Base-by-base conservation (phyloP, 1,284 basidiomycete species). In the Heterobasidion parviporum region DNA sequence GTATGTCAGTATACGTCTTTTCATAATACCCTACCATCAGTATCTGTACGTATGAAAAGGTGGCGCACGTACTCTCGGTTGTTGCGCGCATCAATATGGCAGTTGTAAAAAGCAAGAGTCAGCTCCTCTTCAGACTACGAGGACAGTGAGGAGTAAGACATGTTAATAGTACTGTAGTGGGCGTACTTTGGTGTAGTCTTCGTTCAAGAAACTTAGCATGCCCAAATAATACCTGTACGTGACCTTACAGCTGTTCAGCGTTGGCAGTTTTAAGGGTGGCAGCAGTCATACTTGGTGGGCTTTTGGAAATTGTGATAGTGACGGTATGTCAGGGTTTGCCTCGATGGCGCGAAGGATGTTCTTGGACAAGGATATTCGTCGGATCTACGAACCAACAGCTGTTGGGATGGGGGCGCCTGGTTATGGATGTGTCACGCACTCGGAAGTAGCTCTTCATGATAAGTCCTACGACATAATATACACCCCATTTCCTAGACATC, bases 381-480 rank as follows among this genome's bases (percentile, higher is more conserved):
- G 90, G 50, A 98, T 84, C 89, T 94, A 66, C 18, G 26, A 20
- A 45, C 16, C 26, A 26, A 49, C 32, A 52, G 50, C 43, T 16
- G 57, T 33, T 54, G 32, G 15, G 49, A 2, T 52, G 47, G 18
- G 45, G 35, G 49, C 38, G 38, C n/a, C 5, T 41, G 10, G n/a
- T 16, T 20, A 38, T 50, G 45, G 33, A 43, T 48, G 12, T 41
- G 43, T 47, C 54, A 74, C 84, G 64, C 70, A 87, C 94, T 65
- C 87, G 85, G 77, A 98, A 98, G 73, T 99, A 99, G 52, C 87
- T 92, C 68, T 98, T 97, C 70, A 99, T 77, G 43, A 94, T 85
- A 58, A 97, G 74, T 7, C 89, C 89, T 1, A 95, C 94, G n/a
- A 97, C 82, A 64, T 94, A 92, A 72, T 98, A 99, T 0, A 94